These are phyloP conservation scores for Teunomyces atbi DNA, from an alignment of 805 yeast genomes.

Conservation along the genomic window DNA sequence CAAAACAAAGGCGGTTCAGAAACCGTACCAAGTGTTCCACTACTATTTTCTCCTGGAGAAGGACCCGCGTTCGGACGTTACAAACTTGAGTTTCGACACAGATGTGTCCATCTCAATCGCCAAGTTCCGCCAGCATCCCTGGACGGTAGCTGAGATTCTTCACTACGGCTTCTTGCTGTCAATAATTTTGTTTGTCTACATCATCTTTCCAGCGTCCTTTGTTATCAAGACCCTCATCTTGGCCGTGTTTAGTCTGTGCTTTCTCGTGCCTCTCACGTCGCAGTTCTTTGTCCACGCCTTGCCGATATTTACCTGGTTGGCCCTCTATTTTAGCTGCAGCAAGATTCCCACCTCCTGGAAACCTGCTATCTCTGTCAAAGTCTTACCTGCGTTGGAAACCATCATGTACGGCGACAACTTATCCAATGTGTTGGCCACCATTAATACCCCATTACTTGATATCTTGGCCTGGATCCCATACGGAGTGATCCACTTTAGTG, in stretches of 20 bases:
- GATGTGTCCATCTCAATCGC: slow-evolving; percentile 42
- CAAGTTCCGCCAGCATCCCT: slow-evolving; percentile 41
- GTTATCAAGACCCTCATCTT: slow-evolving; percentile 37
- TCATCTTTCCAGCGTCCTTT: slow-evolving; percentile 56
- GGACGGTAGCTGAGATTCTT: slow-evolving; percentile 47
- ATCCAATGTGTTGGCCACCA: slow-evolving; percentile 76
- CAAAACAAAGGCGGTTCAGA: slow-evolving; percentile 27
- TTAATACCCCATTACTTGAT: slow-evolving; percentile 64
- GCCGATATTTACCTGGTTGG: slow-evolving; percentile 85
- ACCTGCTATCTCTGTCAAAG: slow-evolving; percentile 87
- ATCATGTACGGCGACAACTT: slow-evolving; percentile 89
- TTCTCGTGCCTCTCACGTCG: slow-evolving; percentile 68
- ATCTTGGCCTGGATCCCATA: slow-evolving; percentile 95
- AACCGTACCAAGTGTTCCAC: slow-evolving; percentile 44
- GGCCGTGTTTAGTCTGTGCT: slow-evolving; percentile 44
- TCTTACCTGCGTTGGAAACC: slow-evolving; percentile 88
- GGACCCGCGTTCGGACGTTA: slow-evolving; percentile 46
- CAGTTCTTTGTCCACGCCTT: slow-evolving; percentile 82
- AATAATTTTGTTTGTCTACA: slow-evolving; percentile 57
- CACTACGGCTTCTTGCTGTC: slow-evolving; percentile 51
- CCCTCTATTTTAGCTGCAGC: slow-evolving; percentile 74
- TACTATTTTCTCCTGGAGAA: slow-evolving; percentile 55
- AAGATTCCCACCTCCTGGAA: slow-evolving; percentile 71
- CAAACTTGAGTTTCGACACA: slow-evolving; percentile 51
- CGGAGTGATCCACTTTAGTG: slow-evolving; percentile 85